These are phyloP conservation scores for Mycena epipterygia DNA, from an alignment of 768 basidiomycete species.

Conservation along the genomic window DNA sequence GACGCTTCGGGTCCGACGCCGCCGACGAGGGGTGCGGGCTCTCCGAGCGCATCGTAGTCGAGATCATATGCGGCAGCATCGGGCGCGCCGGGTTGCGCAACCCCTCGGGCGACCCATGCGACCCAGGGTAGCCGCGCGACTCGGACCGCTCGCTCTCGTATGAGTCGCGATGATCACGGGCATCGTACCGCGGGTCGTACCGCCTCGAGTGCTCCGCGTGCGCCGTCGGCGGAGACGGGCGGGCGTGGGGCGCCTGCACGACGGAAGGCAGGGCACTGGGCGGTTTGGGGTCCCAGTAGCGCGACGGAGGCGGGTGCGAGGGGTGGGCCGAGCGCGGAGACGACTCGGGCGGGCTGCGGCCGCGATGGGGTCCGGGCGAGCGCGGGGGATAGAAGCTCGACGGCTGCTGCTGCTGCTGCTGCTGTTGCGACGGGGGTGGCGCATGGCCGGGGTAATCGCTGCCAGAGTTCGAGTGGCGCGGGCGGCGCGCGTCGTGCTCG, in stretches of 20 bases:
- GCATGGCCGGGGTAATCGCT: constrained; percentile 51
- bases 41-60: constrained; percentile 57
- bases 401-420: constrained; percentile 34
- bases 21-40: constrained; percentile 25
- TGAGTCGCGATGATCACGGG: constrained; percentile 49
- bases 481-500: constrained; percentile 56
- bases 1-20: constrained; percentile 39
- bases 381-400: constrained; percentile 55
- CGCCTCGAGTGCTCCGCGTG: constrained; percentile 63
- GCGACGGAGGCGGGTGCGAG: constrained; percentile 41
- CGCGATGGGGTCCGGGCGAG: constrained; percentile 55
- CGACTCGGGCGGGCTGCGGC: constrained; percentile 68
- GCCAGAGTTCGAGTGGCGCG: constrained; percentile 48
- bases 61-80: constrained; percentile 37
- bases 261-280: constrained; percentile 50
- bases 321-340: constrained; percentile 72
- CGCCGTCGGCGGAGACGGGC: constrained; percentile 49
- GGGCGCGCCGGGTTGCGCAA: constrained; percentile 44
- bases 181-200: constrained; percentile 77
- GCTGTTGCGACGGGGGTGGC: constrained; percentile 47
- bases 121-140: constrained; percentile 55
- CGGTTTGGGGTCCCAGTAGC: constrained; percentile 77
- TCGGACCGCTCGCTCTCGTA: constrained; percentile 52
- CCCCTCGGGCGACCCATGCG: constrained; percentile 45
- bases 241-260: constrained; percentile 49